Percentiles rank a stretch among this genome's conserved stretches.
Evolutionary conservation across 1,284 basidiomycete genomes (phyloP).

Genomic region (Ganoderma boninense): DNA sequence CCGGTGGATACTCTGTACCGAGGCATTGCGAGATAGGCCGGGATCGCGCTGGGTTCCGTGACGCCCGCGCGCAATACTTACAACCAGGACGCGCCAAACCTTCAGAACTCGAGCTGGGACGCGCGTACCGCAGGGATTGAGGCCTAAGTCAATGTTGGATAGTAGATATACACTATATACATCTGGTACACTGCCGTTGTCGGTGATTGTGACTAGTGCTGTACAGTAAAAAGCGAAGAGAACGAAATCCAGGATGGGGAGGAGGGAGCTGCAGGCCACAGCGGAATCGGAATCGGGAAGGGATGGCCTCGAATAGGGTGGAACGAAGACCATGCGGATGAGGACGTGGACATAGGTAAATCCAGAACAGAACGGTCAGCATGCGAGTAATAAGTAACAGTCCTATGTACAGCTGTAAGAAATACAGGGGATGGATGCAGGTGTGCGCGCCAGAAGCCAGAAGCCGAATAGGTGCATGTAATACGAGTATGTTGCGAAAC

Average conservation of each 20-base stretch:
- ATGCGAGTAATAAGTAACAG: conserved; percentile 2
- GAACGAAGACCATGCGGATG: conserved; percentile 1
- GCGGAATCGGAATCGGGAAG: neutral
- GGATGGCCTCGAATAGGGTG: neutral
- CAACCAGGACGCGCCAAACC: neutral
- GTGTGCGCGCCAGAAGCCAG: conserved; percentile 1
- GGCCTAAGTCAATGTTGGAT: neutral
- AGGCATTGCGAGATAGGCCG: neutral
- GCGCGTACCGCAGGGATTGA: neutral
- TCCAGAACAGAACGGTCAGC: neutral
- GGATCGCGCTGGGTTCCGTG: neutral
- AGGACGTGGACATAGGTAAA: neutral
- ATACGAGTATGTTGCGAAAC: conserved; percentile 6
- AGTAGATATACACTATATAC: conserved; percentile 28
- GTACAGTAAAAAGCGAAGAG: conserved; percentile 22
- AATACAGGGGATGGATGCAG: conserved; percentile 4
- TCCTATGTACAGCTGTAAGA: conserved; percentile 10
- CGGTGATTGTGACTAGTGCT: conserved; percentile 20
- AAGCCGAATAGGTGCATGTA: conserved; percentile 11
- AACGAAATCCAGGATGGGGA: neutral
- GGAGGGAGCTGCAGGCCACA: too few species aligned
- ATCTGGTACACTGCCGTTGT: conserved; percentile 23
- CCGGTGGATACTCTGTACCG: neutral
- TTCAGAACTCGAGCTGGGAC: neutral
- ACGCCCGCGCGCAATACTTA: neutral